Conservation (phyloP, 331 rosid species). For the Acacia concinna region DNA sequence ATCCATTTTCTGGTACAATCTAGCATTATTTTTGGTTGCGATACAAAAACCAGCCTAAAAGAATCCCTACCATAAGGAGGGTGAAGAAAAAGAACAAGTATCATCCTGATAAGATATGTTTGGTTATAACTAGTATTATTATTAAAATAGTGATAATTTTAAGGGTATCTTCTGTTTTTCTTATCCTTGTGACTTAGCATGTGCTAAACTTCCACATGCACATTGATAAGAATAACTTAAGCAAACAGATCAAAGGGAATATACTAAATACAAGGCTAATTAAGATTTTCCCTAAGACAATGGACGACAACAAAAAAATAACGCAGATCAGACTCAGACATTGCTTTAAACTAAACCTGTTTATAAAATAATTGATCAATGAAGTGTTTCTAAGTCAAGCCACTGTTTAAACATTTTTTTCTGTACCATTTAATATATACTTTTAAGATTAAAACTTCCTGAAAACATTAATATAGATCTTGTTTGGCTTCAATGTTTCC, state of each 20-base stretch:
- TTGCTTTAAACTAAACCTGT: neutral
- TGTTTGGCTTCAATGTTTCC: neutral
- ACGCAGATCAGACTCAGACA: neutral
- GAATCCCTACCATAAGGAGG: neutral
- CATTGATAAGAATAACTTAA: constrained; percentile 6
- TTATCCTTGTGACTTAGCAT: neutral
- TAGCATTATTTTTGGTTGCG: neutral
- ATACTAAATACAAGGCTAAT: neutral
- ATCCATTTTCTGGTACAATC: constrained; percentile 5
- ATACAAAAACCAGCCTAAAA: constrained; percentile 34
- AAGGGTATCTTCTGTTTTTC: neutral
- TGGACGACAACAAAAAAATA: neutral
- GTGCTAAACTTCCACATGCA: neutral
- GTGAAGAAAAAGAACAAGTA: constrained; percentile 19
- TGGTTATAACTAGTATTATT: neutral
- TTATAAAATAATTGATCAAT: neutral
- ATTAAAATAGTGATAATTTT: neutral
- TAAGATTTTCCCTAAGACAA: neutral
- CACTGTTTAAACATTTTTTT: neutral
- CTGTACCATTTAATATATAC: neutral
- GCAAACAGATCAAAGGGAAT: neutral
- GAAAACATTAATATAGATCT: neutral
- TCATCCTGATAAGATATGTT: constrained; percentile 40
- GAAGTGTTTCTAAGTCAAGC: neutral
- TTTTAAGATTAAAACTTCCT: neutral